Conservation (phyloP, 129 eudicot genomes). For the Flaveria robusta region DNA sequence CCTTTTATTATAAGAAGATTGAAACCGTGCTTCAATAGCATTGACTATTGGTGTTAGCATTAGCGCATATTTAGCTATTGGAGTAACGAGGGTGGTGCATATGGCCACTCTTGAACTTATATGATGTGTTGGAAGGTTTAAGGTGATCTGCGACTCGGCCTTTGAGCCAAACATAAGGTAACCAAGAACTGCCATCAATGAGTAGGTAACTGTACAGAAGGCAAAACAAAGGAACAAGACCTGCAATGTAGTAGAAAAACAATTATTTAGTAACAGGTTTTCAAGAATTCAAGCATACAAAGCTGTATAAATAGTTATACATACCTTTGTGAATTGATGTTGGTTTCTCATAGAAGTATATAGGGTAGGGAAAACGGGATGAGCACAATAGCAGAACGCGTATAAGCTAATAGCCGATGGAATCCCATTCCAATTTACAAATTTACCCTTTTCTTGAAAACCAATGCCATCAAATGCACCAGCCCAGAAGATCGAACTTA, state of each 20-base stretch:
- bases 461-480: constrained; percentile 79
- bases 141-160: constrained; percentile 63
- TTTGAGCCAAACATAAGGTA: constrained; percentile 82
- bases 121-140: constrained; percentile 65
- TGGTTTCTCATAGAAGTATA: constrained; percentile 79
- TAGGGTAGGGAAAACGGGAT: constrained; percentile 85
- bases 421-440: constrained; percentile 55
- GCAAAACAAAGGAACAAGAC: constrained; percentile 71
- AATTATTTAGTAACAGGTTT: not conserved
- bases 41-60: constrained; percentile 73
- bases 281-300: not conserved
- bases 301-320: not conserved
- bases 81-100: constrained; percentile 75
- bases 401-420: constrained; percentile 80
- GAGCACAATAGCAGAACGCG: constrained; percentile 88
- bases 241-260: constrained; percentile 46
- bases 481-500: constrained; percentile 70
- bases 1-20: constrained; percentile 36
- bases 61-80: constrained; percentile 78
- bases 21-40: constrained; percentile 54
- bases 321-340: constrained; percentile 71
- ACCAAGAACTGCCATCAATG: constrained; percentile 78
- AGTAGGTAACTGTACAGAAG: constrained; percentile 58
- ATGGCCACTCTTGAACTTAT: constrained; percentile 72
- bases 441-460: constrained; percentile 55